Evolutionary conservation across 139 green algal species (phyloP).

Genomic region (Pseudopediastrum boryanum): DNA sequence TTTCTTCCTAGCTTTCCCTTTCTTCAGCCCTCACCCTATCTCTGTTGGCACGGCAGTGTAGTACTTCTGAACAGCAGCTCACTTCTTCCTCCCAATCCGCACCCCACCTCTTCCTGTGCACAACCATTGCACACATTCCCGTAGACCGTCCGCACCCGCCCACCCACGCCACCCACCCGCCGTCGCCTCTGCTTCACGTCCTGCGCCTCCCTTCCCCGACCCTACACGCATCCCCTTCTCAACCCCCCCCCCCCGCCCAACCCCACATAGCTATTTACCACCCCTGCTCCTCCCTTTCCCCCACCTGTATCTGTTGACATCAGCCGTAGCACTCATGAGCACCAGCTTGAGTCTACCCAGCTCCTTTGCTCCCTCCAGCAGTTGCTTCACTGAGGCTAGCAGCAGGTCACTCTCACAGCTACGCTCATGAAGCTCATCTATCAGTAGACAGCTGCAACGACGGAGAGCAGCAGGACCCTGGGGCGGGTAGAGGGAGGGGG

Average conservation of each 20-base stretch:
- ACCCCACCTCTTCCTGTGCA: too few relatives aligned
- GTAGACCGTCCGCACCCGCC: too few relatives aligned
- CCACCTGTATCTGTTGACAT: conserved; percentile 29
- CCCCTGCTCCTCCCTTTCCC: neutral
- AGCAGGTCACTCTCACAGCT: conserved; percentile 38
- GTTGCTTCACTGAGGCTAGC: conserved; percentile 28
- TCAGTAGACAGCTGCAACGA: conserved; percentile 32
- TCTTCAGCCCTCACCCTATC: too few relatives aligned
- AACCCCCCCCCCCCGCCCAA: neutral
- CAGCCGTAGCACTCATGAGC: conserved; percentile 35
- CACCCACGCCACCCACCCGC: too few relatives aligned
- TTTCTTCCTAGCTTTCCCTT: too few relatives aligned
- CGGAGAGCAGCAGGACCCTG: conserved; percentile 18
- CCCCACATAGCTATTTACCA: neutral
- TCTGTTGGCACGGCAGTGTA: too few relatives aligned
- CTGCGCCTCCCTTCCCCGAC: too few relatives aligned
- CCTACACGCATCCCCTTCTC: neutral
- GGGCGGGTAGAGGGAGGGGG: too few relatives aligned
- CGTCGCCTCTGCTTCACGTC: too few relatives aligned
- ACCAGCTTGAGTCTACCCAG: conserved; percentile 35
- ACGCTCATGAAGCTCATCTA: conserved; percentile 75
- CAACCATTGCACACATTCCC: too few relatives aligned
- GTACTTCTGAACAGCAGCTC: too few relatives aligned
- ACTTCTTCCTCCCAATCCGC: too few relatives aligned
- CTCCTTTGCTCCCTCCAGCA: conserved; percentile 27